These are phyloP conservation scores for Trichophyton rubrum DNA, from an alignment of 2,329 filamentous ascomycete species.

Conservation along the genomic window DNA sequence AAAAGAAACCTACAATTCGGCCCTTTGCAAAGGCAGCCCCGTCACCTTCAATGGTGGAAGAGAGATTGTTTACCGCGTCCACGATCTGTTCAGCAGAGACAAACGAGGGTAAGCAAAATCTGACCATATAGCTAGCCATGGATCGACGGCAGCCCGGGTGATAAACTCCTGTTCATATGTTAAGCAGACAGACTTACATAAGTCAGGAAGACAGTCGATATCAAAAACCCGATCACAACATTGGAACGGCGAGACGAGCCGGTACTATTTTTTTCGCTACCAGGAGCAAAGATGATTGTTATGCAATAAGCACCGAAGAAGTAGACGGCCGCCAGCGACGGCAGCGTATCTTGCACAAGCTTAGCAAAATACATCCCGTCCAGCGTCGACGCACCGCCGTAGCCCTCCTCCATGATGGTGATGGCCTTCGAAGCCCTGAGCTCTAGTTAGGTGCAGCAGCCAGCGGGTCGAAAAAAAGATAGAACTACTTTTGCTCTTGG, in stretches of 20 bases:
- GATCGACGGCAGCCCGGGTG: background rate
- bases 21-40: slow-evolving; percentile 5
- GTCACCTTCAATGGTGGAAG: slow-evolving; percentile 1
- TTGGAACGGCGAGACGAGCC: slow-evolving; percentile 23
- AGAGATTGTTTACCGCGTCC: slow-evolving; percentile 14
- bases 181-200: slow-evolving; percentile 26
- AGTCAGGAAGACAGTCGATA: slow-evolving; percentile 23
- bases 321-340: background rate
- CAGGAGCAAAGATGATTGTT: background rate
- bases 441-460: background rate
- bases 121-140: background rate
- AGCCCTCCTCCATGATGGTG: slow-evolving; percentile 1
- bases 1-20: slow-evolving; percentile 12
- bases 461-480: background rate
- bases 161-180: background rate
- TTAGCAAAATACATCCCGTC: background rate
- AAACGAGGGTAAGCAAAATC: background rate
- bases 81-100: slow-evolving; percentile 5
- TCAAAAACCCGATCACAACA: slow-evolving; percentile 32
- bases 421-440: background rate
- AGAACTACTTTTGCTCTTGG: background rate
- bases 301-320: slow-evolving; percentile 1
- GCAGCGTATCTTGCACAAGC: background rate
- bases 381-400: background rate
- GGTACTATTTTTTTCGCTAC: background rate